Conservation (phyloP, 2,329 filamentous ascomycete genomes). For the Epichloe amarillans region DNA sequence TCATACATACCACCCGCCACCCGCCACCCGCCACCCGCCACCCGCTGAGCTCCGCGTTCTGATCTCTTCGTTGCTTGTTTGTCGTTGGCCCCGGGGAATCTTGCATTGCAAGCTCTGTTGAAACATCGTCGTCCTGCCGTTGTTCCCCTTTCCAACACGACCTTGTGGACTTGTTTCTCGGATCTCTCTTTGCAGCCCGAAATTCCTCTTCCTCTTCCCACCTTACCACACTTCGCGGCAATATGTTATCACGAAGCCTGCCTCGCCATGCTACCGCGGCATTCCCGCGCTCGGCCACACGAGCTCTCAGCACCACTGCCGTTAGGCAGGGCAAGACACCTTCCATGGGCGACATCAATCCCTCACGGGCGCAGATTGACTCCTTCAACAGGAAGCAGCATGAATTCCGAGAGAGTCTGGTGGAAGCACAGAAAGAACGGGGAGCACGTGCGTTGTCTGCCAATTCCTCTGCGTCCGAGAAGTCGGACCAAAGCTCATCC, state of each 20-base stretch:
- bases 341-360: conserved; percentile 72
- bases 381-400: conserved; percentile 75
- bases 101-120: background rate
- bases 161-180: background rate
- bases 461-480: conserved; percentile 27
- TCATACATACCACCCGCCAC: background rate
- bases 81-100: background rate
- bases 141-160: background rate
- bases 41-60: background rate
- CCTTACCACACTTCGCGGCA: conserved; percentile 5
- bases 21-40: background rate
- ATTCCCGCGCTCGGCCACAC: conserved; percentile 33
- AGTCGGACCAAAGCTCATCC: conserved; percentile 25
- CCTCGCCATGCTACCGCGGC: conserved; percentile 30
- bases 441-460: conserved; percentile 62
- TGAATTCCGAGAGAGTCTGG: conserved; percentile 71
- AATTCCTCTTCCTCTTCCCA: conserved; percentile 1
- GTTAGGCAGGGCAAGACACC: conserved; percentile 40
- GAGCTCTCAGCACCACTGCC: conserved; percentile 45
- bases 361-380: conserved; percentile 48
- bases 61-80: background rate
- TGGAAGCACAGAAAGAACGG: conserved; percentile 64
- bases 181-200: conserved; percentile 3
- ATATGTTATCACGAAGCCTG: conserved; percentile 6
- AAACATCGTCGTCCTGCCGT: background rate